Base-by-base conservation (phyloP, 1,284 basidiomycete species). In the Cryptococcus sp. region DNA sequence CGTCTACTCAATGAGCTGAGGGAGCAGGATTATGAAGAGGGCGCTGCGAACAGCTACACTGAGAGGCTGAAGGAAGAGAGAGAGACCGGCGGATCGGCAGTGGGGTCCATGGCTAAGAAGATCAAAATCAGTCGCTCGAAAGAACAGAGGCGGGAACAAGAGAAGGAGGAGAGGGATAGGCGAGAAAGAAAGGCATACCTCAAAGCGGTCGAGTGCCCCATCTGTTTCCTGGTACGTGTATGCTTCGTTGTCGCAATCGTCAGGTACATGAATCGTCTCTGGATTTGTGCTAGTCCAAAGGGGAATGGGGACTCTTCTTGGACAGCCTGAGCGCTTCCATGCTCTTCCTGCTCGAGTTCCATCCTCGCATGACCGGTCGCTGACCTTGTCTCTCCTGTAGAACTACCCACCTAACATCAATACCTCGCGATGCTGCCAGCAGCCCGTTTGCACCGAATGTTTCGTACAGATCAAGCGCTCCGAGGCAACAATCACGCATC, bases 381-480 rank as follows among this genome's bases (percentile, higher is more conserved):
- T n/a, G 22, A 25, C 13, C 4, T 6, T n/a, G 16, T 48, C 62
- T 52, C 67, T 56, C 47, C 54, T 11, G 6, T 58, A 76, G 73
- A 73, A 93, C 78, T 97, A 96, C 74, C 93, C 93, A 38, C 84
- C 89, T 27, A 94, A 95, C 75, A 95, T 98, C 79, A 98, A 99
- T 77, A 88, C 88, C 65, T 96, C 94, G 22, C 86, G 95, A 72
- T 99, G 95, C 79, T 99, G 95, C 77, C 91, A 94, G 81, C 95
- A 99, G 72, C 89, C 91, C 30, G 94, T 99, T 69, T 99, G 95
- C 78, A 97, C 95, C 38, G 95, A 99, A 79, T 99, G 95, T 77
- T 99, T 99, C 73, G 93, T 98, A 17, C 94, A 98, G 81, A 98
- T 99, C 81, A 98, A 98, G 81, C 88, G 95, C 54, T 86, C 85